Base-by-base conservation (phyloP, 2,329 filamentous ascomycete genomes). In the Seiridium cupressi region DNA sequence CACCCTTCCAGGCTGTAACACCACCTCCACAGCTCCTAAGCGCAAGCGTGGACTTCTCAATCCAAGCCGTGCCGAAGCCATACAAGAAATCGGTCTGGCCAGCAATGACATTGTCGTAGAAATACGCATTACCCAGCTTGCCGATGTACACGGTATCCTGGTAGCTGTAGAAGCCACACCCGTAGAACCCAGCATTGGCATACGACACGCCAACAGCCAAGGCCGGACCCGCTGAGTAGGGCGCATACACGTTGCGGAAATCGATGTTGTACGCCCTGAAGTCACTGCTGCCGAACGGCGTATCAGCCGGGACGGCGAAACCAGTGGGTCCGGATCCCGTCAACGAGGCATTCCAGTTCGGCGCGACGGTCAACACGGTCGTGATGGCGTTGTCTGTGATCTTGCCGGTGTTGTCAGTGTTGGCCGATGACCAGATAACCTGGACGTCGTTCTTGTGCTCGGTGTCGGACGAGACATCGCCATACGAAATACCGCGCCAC, bases 51-150 rank as follows among this genome's bases (percentile, higher is more conserved):
- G 81, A 84, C 3, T 78, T 75, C 59, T 85, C 78, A 46, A 89
- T 77, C 79, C 83, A 90, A 3, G 83, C 78, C 0, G 87, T 89
- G 34, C 87, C 87, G 67, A 89, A 89, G 7, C 86, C 87, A 67
- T 89, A 90, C 26, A 90, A 74, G 73, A 90, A 90, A 65, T 90
- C 88, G 0, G 86, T 89, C 68, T 89, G 79, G 0, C 88, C 88
- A 0, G 84, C 87, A 4, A 90, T 79, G 42, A 85, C 80, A 57
- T 75, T 81, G 42, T 82, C 77, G 69, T 86, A 81, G 71, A 90
- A 86, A 72, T 89, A 89, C 0, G 83, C 83, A 63, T 88, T 89
- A 36, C 83, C 87, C 1, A 88, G 76, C 68, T 90, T 89, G 57
- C 87, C 87, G 13, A 89, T 70, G 65, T 89, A 90, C 3, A 82